A percentile compares a stretch with the other conserved stretches of the same genome.
phyloP scores from a whole-genome alignment of 2,329 filamentous ascomycete species.

The Paracoccidioides brasiliensis region DNA sequence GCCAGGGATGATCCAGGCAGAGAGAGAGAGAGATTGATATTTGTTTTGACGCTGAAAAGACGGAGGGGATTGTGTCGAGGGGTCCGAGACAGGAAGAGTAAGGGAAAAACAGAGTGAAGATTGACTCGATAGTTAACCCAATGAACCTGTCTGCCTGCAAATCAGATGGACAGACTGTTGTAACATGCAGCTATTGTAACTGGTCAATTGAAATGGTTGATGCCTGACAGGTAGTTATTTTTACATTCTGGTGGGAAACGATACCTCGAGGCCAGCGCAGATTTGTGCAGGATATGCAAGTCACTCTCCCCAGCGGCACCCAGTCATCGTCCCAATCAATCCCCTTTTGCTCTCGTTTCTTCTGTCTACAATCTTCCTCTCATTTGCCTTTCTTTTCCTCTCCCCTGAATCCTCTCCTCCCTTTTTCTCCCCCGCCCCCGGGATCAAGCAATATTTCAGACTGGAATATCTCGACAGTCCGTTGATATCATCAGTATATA shows the following conservation, averaged over 20 bases:
- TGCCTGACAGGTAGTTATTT: background rate
- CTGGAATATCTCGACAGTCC: too few species aligned
- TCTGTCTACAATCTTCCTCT: conserved; percentile 4
- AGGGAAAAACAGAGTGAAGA: too few species aligned
- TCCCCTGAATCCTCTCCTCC: conserved; percentile 9
- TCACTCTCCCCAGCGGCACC: background rate
- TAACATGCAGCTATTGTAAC: too few species aligned
- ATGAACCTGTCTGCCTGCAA: too few species aligned
- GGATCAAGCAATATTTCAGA: background rate
- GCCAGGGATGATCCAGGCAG: too few species aligned
- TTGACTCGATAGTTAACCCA: too few species aligned
- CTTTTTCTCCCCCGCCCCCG: background rate
- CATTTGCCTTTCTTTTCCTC: conserved; percentile 1
- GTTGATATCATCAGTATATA: too few species aligned
- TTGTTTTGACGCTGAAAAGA: too few species aligned
- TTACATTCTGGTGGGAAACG: background rate
- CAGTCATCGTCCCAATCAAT: background rate
- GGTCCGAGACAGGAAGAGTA: too few species aligned
- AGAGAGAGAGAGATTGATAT: too few species aligned
- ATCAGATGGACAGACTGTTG: too few species aligned
- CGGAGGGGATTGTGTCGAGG: too few species aligned
- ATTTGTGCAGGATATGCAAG: background rate
- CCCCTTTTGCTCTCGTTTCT: background rate
- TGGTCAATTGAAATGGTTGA: background rate
- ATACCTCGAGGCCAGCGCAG: background rate